Evolutionary conservation across 73 alveolate genomes (phyloP), one percentile per base, ranked within the genome.

Genomic region (Effrenium voratum): DNA sequence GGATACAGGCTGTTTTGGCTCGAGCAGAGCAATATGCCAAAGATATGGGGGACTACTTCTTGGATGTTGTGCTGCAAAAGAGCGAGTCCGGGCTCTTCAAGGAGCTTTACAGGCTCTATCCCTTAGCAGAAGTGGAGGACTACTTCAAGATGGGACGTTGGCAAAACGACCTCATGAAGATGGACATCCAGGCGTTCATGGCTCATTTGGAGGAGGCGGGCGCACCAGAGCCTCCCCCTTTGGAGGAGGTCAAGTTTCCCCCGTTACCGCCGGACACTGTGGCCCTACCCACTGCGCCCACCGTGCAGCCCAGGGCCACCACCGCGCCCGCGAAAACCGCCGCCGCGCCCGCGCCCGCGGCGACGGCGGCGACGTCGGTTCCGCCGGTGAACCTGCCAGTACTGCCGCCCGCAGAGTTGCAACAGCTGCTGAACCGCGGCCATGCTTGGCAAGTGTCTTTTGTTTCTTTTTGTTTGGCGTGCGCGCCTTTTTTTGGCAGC

Each of bases 111-210:
- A 44, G 90, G 45, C 5, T 79, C 19, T 79, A 79, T 79, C 90
- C 90, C 43, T 46, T 79, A 45, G 90, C 90, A 8, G 70, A 45
- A n/a, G 90, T 79, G 46, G 90, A 79, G 70, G 90, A 79, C 24
- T 79, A 79, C 32, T 79, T 24, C 28, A 79, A 45, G 44, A 43
- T 32, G 22, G 90, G 90, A 34, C 52, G 19, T 2, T 79, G 90
- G 90, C 90, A 79, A 68, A 44, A 45, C 45, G 90, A 40, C 30
- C 45, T 79, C 68, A 79, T 79, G 90, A 40, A 45, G 70, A 79
- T 46, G 66, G 90, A 79, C 44, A 40, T 79, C 90, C 90, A 79
- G 68, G 60, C 45, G 38, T 79, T 79, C 45, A 28, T 44, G 68
- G 90, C 90, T 5, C 90, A 79, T 34, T 68, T 40, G 22, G 90